Percentiles rank a stretch among this genome's conserved stretches.
These are phyloP conservation scores for Avena sativa DNA, from an alignment of 176 grass and related monocot genomes.

Conservation along the genomic window DNA sequence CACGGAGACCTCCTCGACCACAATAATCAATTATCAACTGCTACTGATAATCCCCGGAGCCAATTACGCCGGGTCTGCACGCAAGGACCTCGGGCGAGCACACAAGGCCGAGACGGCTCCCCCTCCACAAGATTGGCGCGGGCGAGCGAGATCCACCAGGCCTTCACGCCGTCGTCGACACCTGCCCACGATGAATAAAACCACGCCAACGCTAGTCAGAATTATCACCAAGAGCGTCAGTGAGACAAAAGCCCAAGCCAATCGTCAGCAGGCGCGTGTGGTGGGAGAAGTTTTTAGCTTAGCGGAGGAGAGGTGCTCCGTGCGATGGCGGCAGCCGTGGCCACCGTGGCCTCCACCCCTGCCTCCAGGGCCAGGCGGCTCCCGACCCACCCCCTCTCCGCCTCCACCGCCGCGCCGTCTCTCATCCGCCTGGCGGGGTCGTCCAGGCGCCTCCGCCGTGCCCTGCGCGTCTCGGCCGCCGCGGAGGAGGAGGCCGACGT, in stretches of 20 bases:
- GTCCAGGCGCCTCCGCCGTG: constrained; percentile 25
- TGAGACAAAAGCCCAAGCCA: not conserved
- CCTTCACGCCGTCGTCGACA: not conserved
- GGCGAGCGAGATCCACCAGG: not conserved
- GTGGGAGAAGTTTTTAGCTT: not conserved
- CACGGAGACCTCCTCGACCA: not conserved
- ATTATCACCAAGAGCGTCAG: not conserved
- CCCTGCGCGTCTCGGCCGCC: constrained; percentile 18
- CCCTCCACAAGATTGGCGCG: not conserved
- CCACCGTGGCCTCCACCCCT: constrained; percentile 43
- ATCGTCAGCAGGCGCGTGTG: not conserved
- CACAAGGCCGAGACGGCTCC: not conserved
- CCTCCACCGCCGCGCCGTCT: not conserved
- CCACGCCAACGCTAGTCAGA: not conserved
- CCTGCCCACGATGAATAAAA: not conserved
- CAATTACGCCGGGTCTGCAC: not conserved
- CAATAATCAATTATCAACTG: not conserved
- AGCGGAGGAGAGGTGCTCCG: not conserved
- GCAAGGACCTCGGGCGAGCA: not conserved
- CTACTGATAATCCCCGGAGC: not conserved
- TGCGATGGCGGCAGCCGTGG: constrained; percentile 35
- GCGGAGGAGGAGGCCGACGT: constrained; percentile 44
- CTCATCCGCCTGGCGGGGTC: constrained; percentile 32
- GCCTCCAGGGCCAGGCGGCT: constrained; percentile 33
- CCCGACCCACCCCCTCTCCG: not conserved